Percentiles rank a stretch among this genome's conserved stretches.
Evolutionary conservation across 371 early-diverging fungal species (phyloP).

Genomic region (Rhizomucor pusillus): DNA sequence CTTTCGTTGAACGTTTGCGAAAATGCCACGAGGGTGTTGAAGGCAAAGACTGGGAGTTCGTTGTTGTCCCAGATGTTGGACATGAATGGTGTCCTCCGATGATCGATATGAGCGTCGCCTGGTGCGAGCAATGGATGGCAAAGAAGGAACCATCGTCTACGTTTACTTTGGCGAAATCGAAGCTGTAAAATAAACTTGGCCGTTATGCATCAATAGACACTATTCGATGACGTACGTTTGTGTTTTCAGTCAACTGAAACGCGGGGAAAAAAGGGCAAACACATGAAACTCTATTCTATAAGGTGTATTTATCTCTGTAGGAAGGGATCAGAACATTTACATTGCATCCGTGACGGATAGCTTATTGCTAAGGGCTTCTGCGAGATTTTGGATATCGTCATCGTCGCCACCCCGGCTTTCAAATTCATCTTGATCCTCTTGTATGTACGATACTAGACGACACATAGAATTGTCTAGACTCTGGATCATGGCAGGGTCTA

Average conservation of each 20-base stretch:
- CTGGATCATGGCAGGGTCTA: conserved; percentile 26
- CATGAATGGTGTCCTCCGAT: conserved; percentile 42
- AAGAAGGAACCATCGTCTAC: neutral
- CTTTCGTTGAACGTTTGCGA: conserved; percentile 17
- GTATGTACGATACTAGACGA: conserved; percentile 35
- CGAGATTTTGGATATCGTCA: conserved; percentile 41
- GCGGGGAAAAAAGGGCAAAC: too few species aligned
- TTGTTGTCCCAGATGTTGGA: conserved; percentile 28
- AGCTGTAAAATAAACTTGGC: too few species aligned
- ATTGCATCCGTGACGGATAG: neutral
- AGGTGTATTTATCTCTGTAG: too few species aligned
- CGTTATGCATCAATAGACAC: too few species aligned
- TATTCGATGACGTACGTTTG: too few species aligned
- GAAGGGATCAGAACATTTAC: too few species aligned
- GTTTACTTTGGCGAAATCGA: neutral
- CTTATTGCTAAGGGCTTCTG: conserved; percentile 36
- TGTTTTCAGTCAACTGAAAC: too few species aligned
- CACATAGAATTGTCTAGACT: conserved; percentile 36
- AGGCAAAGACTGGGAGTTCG: conserved; percentile 29
- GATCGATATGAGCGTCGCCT: conserved; percentile 21
- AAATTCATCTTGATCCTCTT: conserved; percentile 36
- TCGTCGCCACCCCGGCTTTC: conserved; percentile 33
- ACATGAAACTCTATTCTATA: too few species aligned
- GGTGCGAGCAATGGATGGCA: conserved; percentile 40
- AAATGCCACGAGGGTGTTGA: conserved; percentile 19